Conservation (phyloP, 2,329 filamentous ascomycete species). For the Verruconis gallopava region DNA sequence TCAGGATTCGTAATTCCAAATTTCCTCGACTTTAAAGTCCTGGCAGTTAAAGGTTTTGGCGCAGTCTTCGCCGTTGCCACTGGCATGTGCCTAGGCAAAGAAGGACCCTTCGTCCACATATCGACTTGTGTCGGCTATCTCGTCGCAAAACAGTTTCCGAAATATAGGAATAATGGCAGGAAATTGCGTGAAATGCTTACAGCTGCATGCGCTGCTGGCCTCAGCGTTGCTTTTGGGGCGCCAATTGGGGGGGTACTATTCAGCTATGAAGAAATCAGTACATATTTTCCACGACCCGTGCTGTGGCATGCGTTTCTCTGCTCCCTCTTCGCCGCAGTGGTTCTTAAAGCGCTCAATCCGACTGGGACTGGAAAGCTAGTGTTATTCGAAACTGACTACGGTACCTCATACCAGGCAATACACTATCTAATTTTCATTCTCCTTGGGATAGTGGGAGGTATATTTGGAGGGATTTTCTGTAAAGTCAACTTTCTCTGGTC, state of each 20-base stretch:
- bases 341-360: slow-evolving; percentile 45
- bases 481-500: slow-evolving; percentile 45
- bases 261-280: slow-evolving; percentile 47
- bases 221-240: slow-evolving; percentile 49
- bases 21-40: slow-evolving; percentile 42
- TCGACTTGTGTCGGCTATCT: slow-evolving; percentile 45
- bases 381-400: slow-evolving; percentile 48
- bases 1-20: slow-evolving; percentile 48
- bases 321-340: slow-evolving; percentile 41
- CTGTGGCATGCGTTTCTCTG: slow-evolving; percentile 48
- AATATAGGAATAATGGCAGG: slow-evolving; percentile 43
- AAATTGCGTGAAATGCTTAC: slow-evolving; percentile 47
- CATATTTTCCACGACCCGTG: slow-evolving; percentile 46
- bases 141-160: slow-evolving; percentile 38
- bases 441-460: slow-evolving; percentile 42
- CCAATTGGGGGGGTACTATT: slow-evolving; percentile 50
- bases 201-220: slow-evolving; percentile 43
- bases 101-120: slow-evolving; percentile 50
- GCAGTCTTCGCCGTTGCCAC: slow-evolving; percentile 45
- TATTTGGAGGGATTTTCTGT: slow-evolving; percentile 48
- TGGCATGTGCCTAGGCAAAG: slow-evolving; percentile 48
- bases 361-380: slow-evolving; percentile 47
- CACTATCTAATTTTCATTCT: slow-evolving; percentile 46
- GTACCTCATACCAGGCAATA: slow-evolving; percentile 39
- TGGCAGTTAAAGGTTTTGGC: slow-evolving; percentile 45